phyloP scores from a whole-genome alignment of 2,329 filamentous ascomycete genomes.

The Aspergillus eucalypticola region DNA sequence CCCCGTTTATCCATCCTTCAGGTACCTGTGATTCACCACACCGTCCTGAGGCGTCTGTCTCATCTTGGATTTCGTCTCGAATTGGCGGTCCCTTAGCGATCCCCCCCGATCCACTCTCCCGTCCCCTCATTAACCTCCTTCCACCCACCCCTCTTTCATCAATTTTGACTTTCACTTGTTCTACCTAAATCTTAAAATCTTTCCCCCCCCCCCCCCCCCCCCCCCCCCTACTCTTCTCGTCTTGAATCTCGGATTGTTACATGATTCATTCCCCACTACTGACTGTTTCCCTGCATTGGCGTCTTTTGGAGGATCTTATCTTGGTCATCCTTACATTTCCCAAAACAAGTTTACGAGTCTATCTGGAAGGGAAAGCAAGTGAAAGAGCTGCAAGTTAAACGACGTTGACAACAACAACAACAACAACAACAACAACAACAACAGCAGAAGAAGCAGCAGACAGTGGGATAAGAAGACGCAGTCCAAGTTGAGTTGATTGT shows the following conservation, averaged over 20 bases:
- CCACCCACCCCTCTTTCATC: neutral
- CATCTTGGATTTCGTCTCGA: neutral
- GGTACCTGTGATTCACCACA: slow-evolving; percentile 1
- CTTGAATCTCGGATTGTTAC: neutral
- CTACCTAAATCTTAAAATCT: neutral
- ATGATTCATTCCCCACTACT: neutral
- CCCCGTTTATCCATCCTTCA: slow-evolving; percentile 1
- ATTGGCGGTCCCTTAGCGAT: slow-evolving; percentile 1
- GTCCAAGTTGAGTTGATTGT: neutral
- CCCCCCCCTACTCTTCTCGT: neutral
- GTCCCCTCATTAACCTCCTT: neutral
- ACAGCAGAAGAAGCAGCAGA: neutral
- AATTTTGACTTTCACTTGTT: slow-evolving; percentile 1
- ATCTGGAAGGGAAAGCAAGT: neutral
- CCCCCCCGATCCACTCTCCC: slow-evolving; percentile 4
- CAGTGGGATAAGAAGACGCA: neutral
- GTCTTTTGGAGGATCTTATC: neutral
- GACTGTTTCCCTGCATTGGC: neutral
- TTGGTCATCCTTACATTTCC: neutral
- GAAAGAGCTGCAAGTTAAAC: neutral
- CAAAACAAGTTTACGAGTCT: neutral
- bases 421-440: too few relatives aligned
- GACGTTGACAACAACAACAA: neutral
- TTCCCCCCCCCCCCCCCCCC: neutral
- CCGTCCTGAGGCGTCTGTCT: neutral